A percentile compares a stretch with the other conserved stretches of the same genome.
phyloP scores from a whole-genome alignment of 352 stramenopile genomes.

The Globisporangium paddicum region DNA sequence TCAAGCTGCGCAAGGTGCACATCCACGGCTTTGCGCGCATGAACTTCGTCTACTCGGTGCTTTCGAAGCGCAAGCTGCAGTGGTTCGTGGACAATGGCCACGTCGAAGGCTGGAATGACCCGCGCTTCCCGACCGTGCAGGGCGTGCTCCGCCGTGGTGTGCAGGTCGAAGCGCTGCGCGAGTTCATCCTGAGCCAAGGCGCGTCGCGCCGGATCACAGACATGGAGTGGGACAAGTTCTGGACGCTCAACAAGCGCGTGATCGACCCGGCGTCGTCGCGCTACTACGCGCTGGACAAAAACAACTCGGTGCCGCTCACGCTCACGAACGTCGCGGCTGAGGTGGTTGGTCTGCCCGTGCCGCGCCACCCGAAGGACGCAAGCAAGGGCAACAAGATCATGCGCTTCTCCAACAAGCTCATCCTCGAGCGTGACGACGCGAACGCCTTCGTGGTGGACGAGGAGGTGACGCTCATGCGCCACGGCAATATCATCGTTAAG shows the following conservation, averaged over 20 bases:
- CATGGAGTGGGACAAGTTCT: conserved; percentile 99
- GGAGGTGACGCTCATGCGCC: conserved; percentile 97
- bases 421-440: conserved; percentile 96
- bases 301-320: conserved; percentile 82
- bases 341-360: conserved; percentile 58
- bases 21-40: conserved; percentile 97
- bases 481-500: conserved; percentile 90
- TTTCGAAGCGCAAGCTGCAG: conserved; percentile 99
- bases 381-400: conserved; percentile 82
- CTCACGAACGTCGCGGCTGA: conserved; percentile 77
- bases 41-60: conserved; percentile 99
- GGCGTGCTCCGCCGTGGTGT: conserved; percentile 95
- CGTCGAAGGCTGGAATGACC: conserved; percentile 98
- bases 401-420: conserved; percentile 84
- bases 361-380: conserved; percentile 79
- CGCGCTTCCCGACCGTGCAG: conserved; percentile 98
- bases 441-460: conserved; percentile 93
- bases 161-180: conserved; percentile 91
- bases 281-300: conserved; percentile 96
- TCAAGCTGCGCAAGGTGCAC: conserved; percentile 81
- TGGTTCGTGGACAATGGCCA: conserved; percentile 98
- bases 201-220: conserved; percentile 95
- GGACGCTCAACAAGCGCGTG: conserved; percentile 98
- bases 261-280: conserved; percentile 94
- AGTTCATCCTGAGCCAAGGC: conserved; percentile 98